Evolutionary conservation across 257 asterid genomes (phyloP).

Genomic region (Vinca minor): DNA sequence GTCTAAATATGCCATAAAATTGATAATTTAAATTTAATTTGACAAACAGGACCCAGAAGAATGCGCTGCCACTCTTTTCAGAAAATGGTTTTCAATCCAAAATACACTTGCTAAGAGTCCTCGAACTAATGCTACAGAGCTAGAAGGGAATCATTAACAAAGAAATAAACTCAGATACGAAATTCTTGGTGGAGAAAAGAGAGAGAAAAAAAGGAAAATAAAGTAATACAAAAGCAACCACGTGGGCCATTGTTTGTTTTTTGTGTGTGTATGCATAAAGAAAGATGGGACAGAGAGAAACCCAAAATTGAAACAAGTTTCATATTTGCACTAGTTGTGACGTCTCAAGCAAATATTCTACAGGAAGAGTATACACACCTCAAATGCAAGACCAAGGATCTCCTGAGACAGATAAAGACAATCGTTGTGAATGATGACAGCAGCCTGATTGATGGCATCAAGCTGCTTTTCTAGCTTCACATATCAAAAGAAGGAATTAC

Average conservation of each 20-base stretch:
- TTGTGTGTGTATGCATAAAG: neutral
- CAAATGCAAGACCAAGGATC: constrained; percentile 93
- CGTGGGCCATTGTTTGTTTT: neutral
- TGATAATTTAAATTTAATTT: neutral
- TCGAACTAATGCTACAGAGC: neutral
- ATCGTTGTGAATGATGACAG: constrained; percentile 88
- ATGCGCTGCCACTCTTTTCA: neutral
- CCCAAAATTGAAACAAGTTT: neutral
- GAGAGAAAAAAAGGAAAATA: neutral
- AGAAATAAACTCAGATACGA: neutral
- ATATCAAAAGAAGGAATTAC: constrained; percentile 20
- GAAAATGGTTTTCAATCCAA: neutral
- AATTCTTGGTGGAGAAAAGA: neutral
- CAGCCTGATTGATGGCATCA: constrained; percentile 82
- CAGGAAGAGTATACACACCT: constrained; percentile 33
- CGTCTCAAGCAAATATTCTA: neutral
- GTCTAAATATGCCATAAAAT: neutral
- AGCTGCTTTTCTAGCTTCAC: constrained; percentile 85
- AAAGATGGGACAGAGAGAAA: neutral
- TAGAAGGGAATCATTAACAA: neutral
- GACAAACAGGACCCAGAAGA: neutral
- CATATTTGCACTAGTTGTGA: neutral
- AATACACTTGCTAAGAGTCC: too few relatives aligned
- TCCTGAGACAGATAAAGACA: constrained; percentile 89
- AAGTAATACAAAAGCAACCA: neutral